Conservation (phyloP, 1,284 basidiomycete species). For the Coniophora puteana region DNA sequence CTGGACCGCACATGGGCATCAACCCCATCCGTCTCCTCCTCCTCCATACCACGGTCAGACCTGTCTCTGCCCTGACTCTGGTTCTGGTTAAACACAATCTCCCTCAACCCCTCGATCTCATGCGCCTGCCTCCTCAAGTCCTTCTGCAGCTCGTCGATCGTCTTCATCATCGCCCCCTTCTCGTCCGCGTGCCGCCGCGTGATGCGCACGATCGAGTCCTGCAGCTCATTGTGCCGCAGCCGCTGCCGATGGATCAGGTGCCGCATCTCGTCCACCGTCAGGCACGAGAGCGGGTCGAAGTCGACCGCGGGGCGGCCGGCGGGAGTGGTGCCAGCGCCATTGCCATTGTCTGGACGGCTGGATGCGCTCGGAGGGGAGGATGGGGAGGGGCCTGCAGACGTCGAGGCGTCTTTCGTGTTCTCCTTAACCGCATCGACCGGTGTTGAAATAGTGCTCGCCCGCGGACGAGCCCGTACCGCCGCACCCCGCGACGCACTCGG, state of each 20-base stretch:
- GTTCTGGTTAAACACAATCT: no score
- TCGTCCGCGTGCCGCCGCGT: constrained; percentile 41
- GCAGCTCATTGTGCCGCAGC: constrained; percentile 32
- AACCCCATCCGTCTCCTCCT: no score
- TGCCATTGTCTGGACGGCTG: no score
- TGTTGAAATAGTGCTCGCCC: constrained; percentile 27
- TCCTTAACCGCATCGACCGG: no score
- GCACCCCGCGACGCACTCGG: constrained; percentile 16
- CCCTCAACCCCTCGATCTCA: constrained; percentile 46
- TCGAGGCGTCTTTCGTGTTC: no score
- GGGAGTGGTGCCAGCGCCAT: no score
- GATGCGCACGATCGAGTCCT: constrained; percentile 36
- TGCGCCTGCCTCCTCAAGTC: constrained; percentile 37
- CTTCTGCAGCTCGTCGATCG: constrained; percentile 40
- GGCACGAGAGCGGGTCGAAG: constrained; percentile 5
- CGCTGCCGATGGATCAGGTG: constrained; percentile 29
- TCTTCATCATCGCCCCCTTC: constrained; percentile 34
- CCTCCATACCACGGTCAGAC: no score
- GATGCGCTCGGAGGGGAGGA: neutral
- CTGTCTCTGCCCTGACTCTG: no score
- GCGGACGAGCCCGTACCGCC: constrained; percentile 21
- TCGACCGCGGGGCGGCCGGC: neutral
- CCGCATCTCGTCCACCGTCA: constrained; percentile 26
- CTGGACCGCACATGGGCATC: no score
- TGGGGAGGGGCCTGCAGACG: constrained; percentile 2